Base-by-base conservation (phyloP, 345 rosid genomes). In the Stellera chamaejasme region DNA sequence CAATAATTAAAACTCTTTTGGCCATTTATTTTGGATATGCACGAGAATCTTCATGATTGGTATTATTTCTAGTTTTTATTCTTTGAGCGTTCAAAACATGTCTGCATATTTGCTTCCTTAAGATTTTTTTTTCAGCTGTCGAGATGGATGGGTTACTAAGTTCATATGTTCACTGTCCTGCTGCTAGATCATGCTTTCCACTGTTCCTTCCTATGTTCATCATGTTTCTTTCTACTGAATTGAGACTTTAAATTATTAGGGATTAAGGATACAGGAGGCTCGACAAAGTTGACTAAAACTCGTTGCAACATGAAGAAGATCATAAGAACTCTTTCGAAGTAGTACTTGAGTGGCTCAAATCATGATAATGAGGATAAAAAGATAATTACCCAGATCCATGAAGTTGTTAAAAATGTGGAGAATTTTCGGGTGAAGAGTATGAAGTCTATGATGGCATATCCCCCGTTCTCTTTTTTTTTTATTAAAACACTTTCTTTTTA, bases 261-360 rank as follows among this genome's bases (percentile, higher is more conserved):
- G n/a, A n/a, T n/a, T n/a, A n/a, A n/a, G n/a, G n/a, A n/a, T 32
- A 19, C 23, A n/a, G 72, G 70, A 60, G 87, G 71, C 16, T 70
- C 81, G 10, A 47, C 61, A 50, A 58, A 67, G 3, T 73, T 80
- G 67, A 78, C 65, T 55, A 86, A 73, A 72, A 84, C 93, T 39
- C 65, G 83, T 13, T 44, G 36, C 48, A 80, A 71, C 67, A 76
- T 92, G 90, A 79, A 71, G 69, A 68, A 73, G 72, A 43, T 59
- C 47, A 74, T 92, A 68, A 77, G 76, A 71, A 71, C 62, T 10
- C 41, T 80, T 23, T 66, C 44, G 1, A 55, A 49, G 47, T n/a
- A n/a, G n/a, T 55, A 64, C 65, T 57, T 60, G 27, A 55, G 52
- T 58, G 60, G 48, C 46, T 60, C 28, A 55, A 74, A 57, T 58